Conservation (phyloP, 2,329 filamentous ascomycete species). For the Neospermospora avenae region DNA sequence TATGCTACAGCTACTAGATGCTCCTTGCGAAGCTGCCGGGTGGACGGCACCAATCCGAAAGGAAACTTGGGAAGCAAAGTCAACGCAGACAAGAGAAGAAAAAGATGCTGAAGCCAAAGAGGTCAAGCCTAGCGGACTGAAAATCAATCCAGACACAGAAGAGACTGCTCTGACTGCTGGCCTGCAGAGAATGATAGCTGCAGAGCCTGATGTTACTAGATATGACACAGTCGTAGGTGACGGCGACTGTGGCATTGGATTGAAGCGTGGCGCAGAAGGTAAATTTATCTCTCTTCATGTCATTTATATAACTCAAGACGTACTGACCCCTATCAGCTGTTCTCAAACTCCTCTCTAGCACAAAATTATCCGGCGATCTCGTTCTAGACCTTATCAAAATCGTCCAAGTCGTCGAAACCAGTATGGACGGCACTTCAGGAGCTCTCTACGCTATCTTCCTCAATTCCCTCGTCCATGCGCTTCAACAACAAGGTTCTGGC, state of each 20-base stretch:
- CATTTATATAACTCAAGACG: neutral
- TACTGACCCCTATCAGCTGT: conserved; percentile 37
- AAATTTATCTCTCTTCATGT: conserved; percentile 10
- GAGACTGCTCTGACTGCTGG: conserved; percentile 52
- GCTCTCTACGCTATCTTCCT: conserved; percentile 75
- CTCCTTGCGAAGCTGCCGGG: conserved; percentile 62
- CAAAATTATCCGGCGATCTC: conserved; percentile 51
- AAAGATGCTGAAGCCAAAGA: conserved; percentile 31
- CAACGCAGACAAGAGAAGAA: conserved; percentile 34
- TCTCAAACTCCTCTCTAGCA: conserved; percentile 41
- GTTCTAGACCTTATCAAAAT: conserved; percentile 58
- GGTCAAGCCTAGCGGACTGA: conserved; percentile 34
- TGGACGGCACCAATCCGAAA: conserved; percentile 60
- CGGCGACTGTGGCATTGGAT: conserved; percentile 67
- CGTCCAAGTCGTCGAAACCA: conserved; percentile 61
- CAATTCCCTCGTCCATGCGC: conserved; percentile 60
- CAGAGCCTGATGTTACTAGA: conserved; percentile 62
- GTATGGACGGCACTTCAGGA: conserved; percentile 74
- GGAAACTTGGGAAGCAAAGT: conserved; percentile 55
- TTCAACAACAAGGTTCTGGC: conserved; percentile 28
- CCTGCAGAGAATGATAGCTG: conserved; percentile 56
- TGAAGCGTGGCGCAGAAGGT: conserved; percentile 66
- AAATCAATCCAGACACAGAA: conserved; percentile 36
- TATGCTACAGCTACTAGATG: conserved; percentile 65
- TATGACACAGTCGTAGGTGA: conserved; percentile 71